Conservation (phyloP, 2,329 filamentous ascomycete genomes). For the Stachybotrys echinatus region DNA sequence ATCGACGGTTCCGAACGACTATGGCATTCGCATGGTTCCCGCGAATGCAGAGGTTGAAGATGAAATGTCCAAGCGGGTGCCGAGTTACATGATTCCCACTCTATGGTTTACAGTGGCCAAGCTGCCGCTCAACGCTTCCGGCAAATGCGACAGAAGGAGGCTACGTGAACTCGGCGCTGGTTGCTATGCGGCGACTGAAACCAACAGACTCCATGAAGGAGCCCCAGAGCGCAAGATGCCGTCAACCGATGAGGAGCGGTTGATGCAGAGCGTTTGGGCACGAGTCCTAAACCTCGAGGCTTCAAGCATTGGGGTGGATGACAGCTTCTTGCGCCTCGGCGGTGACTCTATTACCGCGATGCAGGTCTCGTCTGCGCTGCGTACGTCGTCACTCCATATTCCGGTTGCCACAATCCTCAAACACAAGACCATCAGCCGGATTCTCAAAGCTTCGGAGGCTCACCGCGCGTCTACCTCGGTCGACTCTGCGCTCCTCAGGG, state of each 20-base stretch:
- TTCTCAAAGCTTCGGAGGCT: too few relatives aligned
- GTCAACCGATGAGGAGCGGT: conserved; percentile 1
- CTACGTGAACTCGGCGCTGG: not conserved
- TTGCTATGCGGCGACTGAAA: too few relatives aligned
- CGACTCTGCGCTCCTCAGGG: not conserved
- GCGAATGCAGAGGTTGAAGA: too few relatives aligned
- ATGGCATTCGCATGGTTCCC: too few relatives aligned
- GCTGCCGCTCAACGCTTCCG: too few relatives aligned
- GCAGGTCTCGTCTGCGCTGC: conserved; percentile 10
- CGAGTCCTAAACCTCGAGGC: conserved; percentile 24
- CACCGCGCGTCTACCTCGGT: not conserved
- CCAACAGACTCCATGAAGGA: too few relatives aligned
- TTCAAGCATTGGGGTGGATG: conserved; percentile 29
- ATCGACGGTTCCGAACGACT: too few relatives aligned
- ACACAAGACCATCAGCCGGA: not conserved
- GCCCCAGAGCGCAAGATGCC: not conserved
- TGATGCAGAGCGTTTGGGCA: conserved; percentile 27
- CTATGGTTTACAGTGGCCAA: too few relatives aligned
- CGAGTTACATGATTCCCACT: too few relatives aligned
- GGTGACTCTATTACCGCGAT: conserved; percentile 45
- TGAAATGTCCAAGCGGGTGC: too few relatives aligned
- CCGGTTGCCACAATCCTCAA: conserved; percentile 5
- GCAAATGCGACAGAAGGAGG: too few relatives aligned
- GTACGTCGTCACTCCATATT: conserved; percentile 1
- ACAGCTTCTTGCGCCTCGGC: conserved; percentile 44